Base-by-base conservation (phyloP, 2,329 filamentous ascomycete species). In the Uncinocarpus reesii region DNA sequence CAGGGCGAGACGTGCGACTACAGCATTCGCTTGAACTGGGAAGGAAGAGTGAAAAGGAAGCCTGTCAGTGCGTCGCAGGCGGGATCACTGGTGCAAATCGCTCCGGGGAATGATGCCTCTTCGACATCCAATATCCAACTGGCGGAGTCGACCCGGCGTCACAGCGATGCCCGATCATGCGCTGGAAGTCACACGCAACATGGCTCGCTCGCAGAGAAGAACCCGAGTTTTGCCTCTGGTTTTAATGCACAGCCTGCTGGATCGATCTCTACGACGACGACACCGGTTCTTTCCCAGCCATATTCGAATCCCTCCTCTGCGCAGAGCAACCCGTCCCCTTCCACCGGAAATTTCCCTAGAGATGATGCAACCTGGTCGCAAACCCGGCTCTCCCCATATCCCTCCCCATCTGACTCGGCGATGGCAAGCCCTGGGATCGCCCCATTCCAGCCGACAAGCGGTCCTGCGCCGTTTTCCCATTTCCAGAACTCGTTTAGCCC, bases 21-120 rank as follows among this genome's bases (percentile, higher is more conserved):
- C 63, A 85, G 79, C 58, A 84, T 90, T 57, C 77, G 83, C 26
- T 69, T 90, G 55, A 89, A 89, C 58, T 90, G 86, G 86, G 81
- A 83, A 52, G 84, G 84, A 3, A 76, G 84, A 49, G 74, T 26
- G 20, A 55, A 35, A 41, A 52, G 47, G 36, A 49, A 47, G 34
- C 8, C 36, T 2, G 24, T n/a, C 21, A 31, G 5, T 20, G 15
- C 36, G 28, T 18, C 26, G 24, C 26, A 7, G 36, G 21, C 7
- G 28, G 11, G 18, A 23, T 21, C 35, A 13, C 7, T n/a, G 16
- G 26, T 29, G 11, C 26, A 29, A 29, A 29, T 29, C 26, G 11
- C n/a, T n/a, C 8, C 18, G 16, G 41, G 29, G 15, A 8, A 7
- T n/a, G 10, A 2, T 6, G 36, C 36, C 1, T 8, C 36, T 6